These are phyloP conservation scores for Mycena galericulata DNA, from an alignment of 768 basidiomycete genomes.

Conservation along the genomic window DNA sequence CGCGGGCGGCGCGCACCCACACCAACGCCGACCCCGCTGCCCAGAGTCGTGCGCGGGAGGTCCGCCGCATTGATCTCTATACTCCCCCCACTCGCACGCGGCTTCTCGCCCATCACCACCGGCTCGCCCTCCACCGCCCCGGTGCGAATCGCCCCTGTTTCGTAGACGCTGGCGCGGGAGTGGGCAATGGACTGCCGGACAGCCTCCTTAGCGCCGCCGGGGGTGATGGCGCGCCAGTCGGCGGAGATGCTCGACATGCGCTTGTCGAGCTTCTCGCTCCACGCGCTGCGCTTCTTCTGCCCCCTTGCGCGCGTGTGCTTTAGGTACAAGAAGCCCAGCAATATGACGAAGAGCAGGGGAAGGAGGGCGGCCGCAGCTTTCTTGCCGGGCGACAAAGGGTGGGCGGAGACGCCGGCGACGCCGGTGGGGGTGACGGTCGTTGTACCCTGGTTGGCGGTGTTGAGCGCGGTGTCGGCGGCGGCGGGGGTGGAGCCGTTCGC, in stretches of 20 bases:
- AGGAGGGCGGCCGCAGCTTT: constrained; percentile 76
- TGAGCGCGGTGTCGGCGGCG: constrained; percentile 54
- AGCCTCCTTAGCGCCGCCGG: constrained; percentile 77
- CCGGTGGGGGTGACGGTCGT: constrained; percentile 56
- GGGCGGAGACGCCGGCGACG: constrained; percentile 43
- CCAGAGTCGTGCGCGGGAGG: constrained; percentile 47
- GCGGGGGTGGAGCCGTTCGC: constrained; percentile 52
- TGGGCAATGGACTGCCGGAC: constrained; percentile 77
- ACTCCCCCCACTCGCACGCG: constrained; percentile 45
- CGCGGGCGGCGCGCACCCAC: constrained; percentile 52
- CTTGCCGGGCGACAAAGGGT: constrained; percentile 61
- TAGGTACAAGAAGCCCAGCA: constrained; percentile 54
- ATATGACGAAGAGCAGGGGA: constrained; percentile 62
- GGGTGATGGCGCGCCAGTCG: constrained; percentile 81
- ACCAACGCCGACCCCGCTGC: constrained; percentile 62
- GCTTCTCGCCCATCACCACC: constrained; percentile 48
- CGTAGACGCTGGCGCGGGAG: constrained; percentile 60
- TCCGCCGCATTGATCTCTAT: constrained; percentile 39
- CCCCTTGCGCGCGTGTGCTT: constrained; percentile 62
- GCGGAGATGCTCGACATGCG: constrained; percentile 86
- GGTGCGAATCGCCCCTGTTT: constrained; percentile 62
- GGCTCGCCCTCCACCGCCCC: constrained; percentile 59
- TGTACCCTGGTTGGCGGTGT: constrained; percentile 41
- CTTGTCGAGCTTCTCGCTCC: constrained; percentile 76
- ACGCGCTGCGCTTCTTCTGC: constrained; percentile 67